Conservation (phyloP, 768 basidiomycete species). For the Aureoboletus auriporus region DNA sequence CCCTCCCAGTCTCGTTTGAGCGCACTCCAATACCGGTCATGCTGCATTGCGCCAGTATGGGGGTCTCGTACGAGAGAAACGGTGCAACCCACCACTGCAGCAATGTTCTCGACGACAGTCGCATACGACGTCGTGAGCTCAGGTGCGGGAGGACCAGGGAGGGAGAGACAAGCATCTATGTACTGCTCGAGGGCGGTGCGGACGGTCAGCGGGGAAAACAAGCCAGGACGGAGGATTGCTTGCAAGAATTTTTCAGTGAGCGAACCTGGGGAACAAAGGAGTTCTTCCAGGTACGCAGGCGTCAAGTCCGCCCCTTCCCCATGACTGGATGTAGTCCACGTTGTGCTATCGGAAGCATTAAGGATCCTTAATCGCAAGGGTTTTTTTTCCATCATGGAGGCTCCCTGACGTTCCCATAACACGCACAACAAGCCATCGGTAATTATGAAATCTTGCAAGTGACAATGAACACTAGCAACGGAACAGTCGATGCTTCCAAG, state of each 20-base stretch:
- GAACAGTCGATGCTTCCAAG: conserved; percentile 60
- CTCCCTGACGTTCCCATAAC: conserved; percentile 80
- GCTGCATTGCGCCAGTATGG: conserved; percentile 73
- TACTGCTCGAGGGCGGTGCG: conserved; percentile 83
- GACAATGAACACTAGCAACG: conserved; percentile 55
- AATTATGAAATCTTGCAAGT: conserved; percentile 77
- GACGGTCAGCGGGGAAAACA: conserved; percentile 82
- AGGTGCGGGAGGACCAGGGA: conserved; percentile 53
- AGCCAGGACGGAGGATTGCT: conserved; percentile 80
- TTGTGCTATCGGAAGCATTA: conserved; percentile 25
- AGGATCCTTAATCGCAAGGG: conserved; percentile 39
- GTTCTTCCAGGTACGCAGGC: conserved; percentile 84
- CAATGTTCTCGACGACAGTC: conserved; percentile 70
- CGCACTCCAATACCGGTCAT: conserved; percentile 78
- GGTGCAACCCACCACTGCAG: conserved; percentile 81
- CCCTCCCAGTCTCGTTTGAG: conserved; percentile 95
- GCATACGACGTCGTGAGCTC: conserved; percentile 61
- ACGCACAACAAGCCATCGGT: conserved; percentile 51
- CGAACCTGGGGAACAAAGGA: conserved; percentile 66
- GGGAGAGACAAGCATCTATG: conserved; percentile 62
- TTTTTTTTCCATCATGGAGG: conserved; percentile 61
- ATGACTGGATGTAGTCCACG: conserved; percentile 58
- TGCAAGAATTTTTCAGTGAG: conserved; percentile 76
- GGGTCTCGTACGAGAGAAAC: conserved; percentile 69
- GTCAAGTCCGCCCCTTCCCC: conserved; percentile 74